Evolutionary conservation across 495 filamentous ascomycete species (phyloP).

Genomic region (Rhizodiscina lignyota): DNA sequence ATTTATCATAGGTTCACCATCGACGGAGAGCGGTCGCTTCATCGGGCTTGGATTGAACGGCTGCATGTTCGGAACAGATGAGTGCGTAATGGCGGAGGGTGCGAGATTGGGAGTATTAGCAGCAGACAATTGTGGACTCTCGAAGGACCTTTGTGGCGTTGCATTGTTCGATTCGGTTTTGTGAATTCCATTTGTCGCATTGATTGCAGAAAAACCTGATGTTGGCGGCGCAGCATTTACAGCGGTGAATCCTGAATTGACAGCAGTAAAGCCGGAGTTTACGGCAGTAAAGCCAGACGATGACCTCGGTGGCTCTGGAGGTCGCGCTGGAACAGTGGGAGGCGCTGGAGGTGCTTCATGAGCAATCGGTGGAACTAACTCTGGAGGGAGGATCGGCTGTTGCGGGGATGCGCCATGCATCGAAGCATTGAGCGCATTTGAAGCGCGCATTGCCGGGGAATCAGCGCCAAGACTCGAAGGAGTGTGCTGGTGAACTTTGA

Average conservation of each 20-base stretch:
- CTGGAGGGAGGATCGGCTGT: constrained; percentile 29
- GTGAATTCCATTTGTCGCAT: constrained; percentile 37
- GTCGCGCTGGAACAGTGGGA: too few relatives aligned
- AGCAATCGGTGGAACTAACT: too few relatives aligned
- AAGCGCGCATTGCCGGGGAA: constrained; percentile 55
- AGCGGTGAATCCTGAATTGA: constrained; percentile 48
- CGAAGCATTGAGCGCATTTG: constrained; percentile 47
- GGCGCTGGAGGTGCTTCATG: constrained; percentile 13
- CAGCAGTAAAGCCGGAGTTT: constrained; percentile 54
- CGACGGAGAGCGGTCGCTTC: constrained; percentile 73
- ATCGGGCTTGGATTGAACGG: constrained; percentile 42
- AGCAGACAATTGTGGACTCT: constrained; percentile 34
- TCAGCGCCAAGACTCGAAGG: constrained; percentile 47
- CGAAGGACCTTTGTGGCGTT: constrained; percentile 26
- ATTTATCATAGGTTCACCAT: constrained; percentile 43
- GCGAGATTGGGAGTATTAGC: constrained; percentile 45
- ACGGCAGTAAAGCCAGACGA: constrained; percentile 69
- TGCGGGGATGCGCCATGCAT: constrained; percentile 40
- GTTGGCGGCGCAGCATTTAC: constrained; percentile 20
- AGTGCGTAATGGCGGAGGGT: constrained; percentile 30
- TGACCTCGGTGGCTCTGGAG: constrained; percentile 6
- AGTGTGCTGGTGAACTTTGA: constrained; percentile 53
- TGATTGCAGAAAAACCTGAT: constrained; percentile 65
- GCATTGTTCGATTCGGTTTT: constrained; percentile 28
- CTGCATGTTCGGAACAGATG: constrained; percentile 38